Base-by-base conservation (phyloP, 495 filamentous ascomycete genomes). In the Aspergillus ellipticus region DNA sequence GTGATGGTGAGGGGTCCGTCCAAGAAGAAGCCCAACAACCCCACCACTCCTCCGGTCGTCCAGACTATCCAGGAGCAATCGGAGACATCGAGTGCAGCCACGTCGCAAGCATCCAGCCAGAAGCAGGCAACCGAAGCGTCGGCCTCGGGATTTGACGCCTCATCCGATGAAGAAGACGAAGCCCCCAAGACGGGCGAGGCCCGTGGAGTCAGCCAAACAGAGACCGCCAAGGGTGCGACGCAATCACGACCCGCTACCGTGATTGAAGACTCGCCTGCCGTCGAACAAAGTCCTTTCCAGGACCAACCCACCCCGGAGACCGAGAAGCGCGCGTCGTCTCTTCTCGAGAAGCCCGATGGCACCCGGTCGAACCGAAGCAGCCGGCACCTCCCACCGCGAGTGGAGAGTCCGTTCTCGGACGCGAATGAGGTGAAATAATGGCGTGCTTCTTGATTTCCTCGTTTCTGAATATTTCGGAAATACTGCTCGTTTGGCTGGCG, bases 351-450 rank as follows among this genome's bases (percentile, higher is more conserved):
- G 24, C 42, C 59, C 17, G 49, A 62, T 19, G 59, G 63, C 41
- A 50, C 64, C 29, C 59, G 59, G 43, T 68, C 69, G 13, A 66
- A 63, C 16, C 59, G 64, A 49, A 63, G 47, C 55, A 67, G 51
- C 54, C 62, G 61, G 33, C 55, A 59, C 22, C 66, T 69, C 15
- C 70, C 66, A 13, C 56, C 60, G 3, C 68, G 68, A 19, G 71
- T 70, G 24, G 60, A 71, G 42, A 76, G 74, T 63, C 76, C 76
- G 6, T 79, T 79, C 53, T 75, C 74, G 29, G 76, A 79, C 48
- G 66, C 64, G 28, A 79, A 79, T 49, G 76, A 74, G 62, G 74
- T 85, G 57, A 89, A 86, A 74, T 92, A 80, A 61, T 51, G n/a
- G 24, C 24, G 7, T 24, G 43, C 43, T 26, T 28, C 21, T 31